Conservation (phyloP, 1,284 basidiomycete species). For the Kalmanozyma brasiliensis region DNA sequence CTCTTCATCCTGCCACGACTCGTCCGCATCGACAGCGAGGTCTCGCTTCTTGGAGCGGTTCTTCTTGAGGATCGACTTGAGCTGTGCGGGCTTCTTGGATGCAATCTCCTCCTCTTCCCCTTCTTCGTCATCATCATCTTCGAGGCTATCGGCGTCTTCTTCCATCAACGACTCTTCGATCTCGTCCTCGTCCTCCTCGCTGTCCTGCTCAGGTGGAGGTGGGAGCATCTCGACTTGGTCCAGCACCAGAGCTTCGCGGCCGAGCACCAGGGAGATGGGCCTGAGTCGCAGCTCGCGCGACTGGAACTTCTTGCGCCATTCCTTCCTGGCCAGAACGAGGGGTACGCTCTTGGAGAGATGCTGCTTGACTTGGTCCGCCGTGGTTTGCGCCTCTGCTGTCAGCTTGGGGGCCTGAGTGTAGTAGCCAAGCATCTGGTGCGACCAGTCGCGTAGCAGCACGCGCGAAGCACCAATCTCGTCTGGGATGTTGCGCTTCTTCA, state of each 20-base stretch:
- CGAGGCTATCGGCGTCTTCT: conserved; percentile 30
- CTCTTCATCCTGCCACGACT: conserved; percentile 12
- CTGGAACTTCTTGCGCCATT: conserved; percentile 53
- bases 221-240: conserved; percentile 45
- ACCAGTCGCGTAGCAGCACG: conserved; percentile 63
- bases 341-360: conserved; percentile 19
- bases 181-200: conserved; percentile 53
- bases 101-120: conserved; percentile 34
- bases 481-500: conserved; percentile 59
- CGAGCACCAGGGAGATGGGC: conserved; percentile 43
- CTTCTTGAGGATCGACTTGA: conserved; percentile 55
- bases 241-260: conserved; percentile 41
- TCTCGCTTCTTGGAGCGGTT: conserved; percentile 27
- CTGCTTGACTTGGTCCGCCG: conserved; percentile 32
- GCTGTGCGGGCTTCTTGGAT: conserved; percentile 22
- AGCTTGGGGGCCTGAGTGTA: conserved; percentile 56
- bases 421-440: conserved; percentile 58
- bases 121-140: conserved; percentile 39
- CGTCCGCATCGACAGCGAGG: conserved; percentile 8
- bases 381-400: conserved; percentile 30
- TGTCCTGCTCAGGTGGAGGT: conserved; percentile 51
- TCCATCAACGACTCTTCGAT: conserved; percentile 49
- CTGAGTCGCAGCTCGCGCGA: conserved; percentile 53
- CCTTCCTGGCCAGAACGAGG: conserved; percentile 44
- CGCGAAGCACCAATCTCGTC: conserved; percentile 59